Conservation (phyloP, 352 stramenopile species). For the Plasmopara viticola region DNA sequence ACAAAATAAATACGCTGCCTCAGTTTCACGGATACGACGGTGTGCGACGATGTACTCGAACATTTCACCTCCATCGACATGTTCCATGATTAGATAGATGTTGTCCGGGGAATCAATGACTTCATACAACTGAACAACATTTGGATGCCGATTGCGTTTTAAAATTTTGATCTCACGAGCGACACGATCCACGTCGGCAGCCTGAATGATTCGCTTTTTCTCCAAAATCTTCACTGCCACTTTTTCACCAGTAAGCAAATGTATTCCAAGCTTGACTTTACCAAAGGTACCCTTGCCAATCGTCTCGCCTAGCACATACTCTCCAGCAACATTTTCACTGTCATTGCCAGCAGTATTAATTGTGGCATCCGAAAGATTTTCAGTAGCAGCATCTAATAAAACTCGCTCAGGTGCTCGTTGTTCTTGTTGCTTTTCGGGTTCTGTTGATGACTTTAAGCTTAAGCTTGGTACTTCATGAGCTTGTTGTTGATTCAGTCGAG, state of each 20-base stretch:
- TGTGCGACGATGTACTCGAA: slow-evolving; percentile 93
- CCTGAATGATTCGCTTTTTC: slow-evolving; percentile 86
- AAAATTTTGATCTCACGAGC: slow-evolving; percentile 93
- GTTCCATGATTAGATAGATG: slow-evolving; percentile 93
- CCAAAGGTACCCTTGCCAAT: slow-evolving; percentile 93
- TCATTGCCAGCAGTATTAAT: slow-evolving; percentile 9
- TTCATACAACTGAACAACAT: slow-evolving; percentile 80
- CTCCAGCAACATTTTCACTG: slow-evolving; percentile 56
- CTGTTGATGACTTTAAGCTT: slow-evolving; percentile 4
- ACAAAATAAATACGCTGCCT: slow-evolving; percentile 65
- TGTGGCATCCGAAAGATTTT: slow-evolving; percentile 1
- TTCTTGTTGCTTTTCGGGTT: slow-evolving; percentile 15
- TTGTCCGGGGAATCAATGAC: slow-evolving; percentile 59
- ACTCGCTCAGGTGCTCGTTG: slow-evolving; percentile 19
- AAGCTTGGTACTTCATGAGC: slow-evolving; percentile 4
- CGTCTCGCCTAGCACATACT: slow-evolving; percentile 88
- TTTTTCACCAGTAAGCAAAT: slow-evolving; percentile 87
- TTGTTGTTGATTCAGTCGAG: slow-evolving; percentile 7
- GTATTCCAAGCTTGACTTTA: slow-evolving; percentile 86
- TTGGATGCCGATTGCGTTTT: slow-evolving; percentile 84
- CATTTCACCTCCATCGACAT: slow-evolving; percentile 87
- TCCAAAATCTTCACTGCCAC: slow-evolving; percentile 92
- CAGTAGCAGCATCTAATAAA: slow-evolving; percentile 2
- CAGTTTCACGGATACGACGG: slow-evolving; percentile 71
- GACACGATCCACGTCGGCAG: slow-evolving; percentile 86